Evolutionary conservation across 169 alveolate genomes (phyloP), one percentile per base, ranked within the genome.

Genomic region (Babesia microti): DNA sequence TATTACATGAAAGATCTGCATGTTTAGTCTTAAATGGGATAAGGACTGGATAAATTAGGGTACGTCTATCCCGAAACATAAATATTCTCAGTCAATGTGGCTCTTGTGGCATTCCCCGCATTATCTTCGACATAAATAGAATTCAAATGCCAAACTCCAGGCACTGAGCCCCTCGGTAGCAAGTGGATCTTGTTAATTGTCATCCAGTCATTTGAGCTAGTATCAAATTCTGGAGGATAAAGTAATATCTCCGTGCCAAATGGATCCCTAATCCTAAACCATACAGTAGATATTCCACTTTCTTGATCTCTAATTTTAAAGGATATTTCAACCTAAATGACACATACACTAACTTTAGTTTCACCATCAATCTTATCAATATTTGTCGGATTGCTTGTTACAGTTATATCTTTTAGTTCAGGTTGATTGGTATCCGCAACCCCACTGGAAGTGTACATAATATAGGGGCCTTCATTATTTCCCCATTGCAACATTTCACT

Each of bases 151-250:
- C 85, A 75, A 6, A 71, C 69, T 2, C 85, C 85, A 0, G 81
- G 76, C 54, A 75, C 50, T 9, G 85, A 75, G 15, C 85, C 85
- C 35, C 52, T 46, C 4, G 85, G 85, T 11, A 75, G 58, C 15
- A 61, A 22, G 17, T 69, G 53, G 26, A 22, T 24, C 41, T 63
- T 60, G n/a, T 14, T 15, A 27, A 75, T 45, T 7, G 17, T 2
- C 48, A 41, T 67, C 53, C 60, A 52, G 33, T 58, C 73, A 19
- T 52, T 43, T 9, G 14, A 2, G n/a, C n/a, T n/a, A n/a, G n/a
- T n/a, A 6, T 23, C 45, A 18, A 26, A 39, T 61, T 15, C 30
- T 30, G 26, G 52, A 59, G 75, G 79, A 40, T 12, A 29, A n/a
- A 15, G 42, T 23, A 12, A 29, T 34, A 27, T 24, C 22, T 23